Evolutionary conservation across 768 basidiomycete species (phyloP), one percentile per base, ranked within the genome.

Genomic region (Pilatotrama ljubarskyi): DNA sequence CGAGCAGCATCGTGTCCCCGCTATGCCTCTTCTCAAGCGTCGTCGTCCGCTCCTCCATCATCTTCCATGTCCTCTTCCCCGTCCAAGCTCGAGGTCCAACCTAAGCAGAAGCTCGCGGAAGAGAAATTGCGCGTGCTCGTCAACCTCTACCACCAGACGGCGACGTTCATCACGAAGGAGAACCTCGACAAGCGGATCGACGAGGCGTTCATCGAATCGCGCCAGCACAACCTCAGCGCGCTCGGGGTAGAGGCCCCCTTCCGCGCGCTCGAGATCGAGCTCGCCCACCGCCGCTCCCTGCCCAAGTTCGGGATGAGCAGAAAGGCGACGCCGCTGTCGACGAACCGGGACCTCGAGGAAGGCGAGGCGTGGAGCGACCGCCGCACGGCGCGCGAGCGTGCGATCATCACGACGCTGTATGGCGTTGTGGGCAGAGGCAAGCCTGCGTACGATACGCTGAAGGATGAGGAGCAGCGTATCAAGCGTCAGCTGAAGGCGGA

Each of bases 141-240:
- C 62, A 80, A 84, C 10, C 81, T 93, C 53, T 93, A 92, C 76
- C 90, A 93, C 76, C 84, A 90, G 74, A 75, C 86, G 49, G 83
- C 83, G 57, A 75, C 77, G 2, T 91, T 89, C 76, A 81, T 93
- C 63, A 90, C 90, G 11, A 76, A 77, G 20, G 86, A 89, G 63
- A 91, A 82, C 67, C 82, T 93, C 29, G 78, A 82, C 18, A 67
- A 78, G 20, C 76, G 75, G 56, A 91, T 92, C 55, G 87, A 91
- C 73, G 72, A 80, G 15, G 85, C 84, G 1, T 91, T 93, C 65
- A 64, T 80, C 4, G 9, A 49, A 5, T 8, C 17, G 13, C 37
- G 29, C 25, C 48, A 50, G 1, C 22, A 15, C 24, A 22, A 25
- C 25, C 7, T 24, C 13, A 2, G 37, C 7, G 26, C 42, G 17